Base-by-base conservation (phyloP, 345 rosid species). In the Angophora floribunda region DNA sequence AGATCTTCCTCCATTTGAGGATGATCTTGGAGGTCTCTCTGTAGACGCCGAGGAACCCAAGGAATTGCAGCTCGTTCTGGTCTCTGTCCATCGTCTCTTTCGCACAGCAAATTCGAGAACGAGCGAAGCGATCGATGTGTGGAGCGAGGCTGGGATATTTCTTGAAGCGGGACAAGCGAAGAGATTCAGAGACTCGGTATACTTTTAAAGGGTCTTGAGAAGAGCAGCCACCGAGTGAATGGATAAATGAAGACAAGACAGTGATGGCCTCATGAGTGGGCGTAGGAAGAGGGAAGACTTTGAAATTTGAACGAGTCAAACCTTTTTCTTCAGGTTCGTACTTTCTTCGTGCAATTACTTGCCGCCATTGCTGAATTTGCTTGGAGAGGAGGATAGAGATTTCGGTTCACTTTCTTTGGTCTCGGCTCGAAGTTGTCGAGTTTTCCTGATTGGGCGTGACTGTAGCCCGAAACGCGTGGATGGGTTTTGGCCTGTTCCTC, bases 1-100 rank as follows among this genome's bases (percentile, higher is more conserved):
- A 94, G 89, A 94, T 90, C 90, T 90, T 92, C 85, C 87, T 89
- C 92, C 92, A 90, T 78, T 91, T 75, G 86, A 89, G 91, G 86
- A 95, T 90, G 89, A 93, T 90, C 85, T 89, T 91, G 90, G 86
- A 90, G 7, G 96, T 89, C 86, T 95, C 93, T 32, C 85, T 88
- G 89, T 87, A 87, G 78, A 91, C 91, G 51, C 90, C 94, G 30
- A 87, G 86, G 86, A 93, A 63, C 26, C 94, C 93, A 13, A 94
- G 92, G 32, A 87, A 86, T 52, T 92, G 93, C 59, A 94, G 91
- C 88, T 92, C 92, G 88, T 93, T 93, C 53, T 89, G 93, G 16
- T 90, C 92, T 87, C 86, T 89, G 7, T 95, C 95, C 95, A 93
- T 94, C 89, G 55, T 21, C 65, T 13, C n/a, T 24, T 13, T 10